Conservation (phyloP, 2,329 filamentous ascomycete genomes). For the Graphilbum fragrans region DNA sequence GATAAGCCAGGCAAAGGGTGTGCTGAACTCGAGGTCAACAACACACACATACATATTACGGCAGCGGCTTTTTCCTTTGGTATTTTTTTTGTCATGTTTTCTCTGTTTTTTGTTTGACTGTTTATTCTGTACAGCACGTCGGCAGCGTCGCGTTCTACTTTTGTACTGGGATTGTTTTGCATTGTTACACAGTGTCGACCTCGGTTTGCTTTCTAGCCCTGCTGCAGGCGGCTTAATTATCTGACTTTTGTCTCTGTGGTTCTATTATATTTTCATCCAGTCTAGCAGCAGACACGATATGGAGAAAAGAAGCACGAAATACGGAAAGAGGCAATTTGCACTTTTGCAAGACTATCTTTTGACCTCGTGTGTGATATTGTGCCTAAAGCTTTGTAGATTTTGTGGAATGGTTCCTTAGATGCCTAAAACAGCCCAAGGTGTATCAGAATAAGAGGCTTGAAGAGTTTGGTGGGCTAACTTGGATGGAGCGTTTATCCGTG, state of each 20-base stretch:
- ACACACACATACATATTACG: neutral
- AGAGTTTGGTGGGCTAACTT: no score
- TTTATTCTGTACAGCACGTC: conserved; percentile 12
- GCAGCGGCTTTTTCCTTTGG: conserved; percentile 5
- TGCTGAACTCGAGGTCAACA: neutral
- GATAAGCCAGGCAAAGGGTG: neutral
- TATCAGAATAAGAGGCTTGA: no score
- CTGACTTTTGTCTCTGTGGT: neutral
- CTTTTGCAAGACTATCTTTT: no score
- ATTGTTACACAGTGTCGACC: neutral
- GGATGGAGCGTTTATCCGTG: no score
- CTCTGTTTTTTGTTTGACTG: conserved; percentile 17
- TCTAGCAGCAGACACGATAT: conserved; percentile 3
- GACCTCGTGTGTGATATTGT: no score
- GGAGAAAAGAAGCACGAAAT: conserved; percentile 4
- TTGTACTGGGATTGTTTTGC: conserved; percentile 8
- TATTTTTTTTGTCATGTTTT: conserved; percentile 5
- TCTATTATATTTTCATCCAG: conserved; percentile 3
- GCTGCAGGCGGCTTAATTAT: conserved; percentile 12
- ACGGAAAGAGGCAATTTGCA: neutral
- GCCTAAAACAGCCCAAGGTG: no score
- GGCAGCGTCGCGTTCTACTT: conserved; percentile 16
- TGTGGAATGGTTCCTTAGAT: no score
- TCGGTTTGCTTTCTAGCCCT: conserved; percentile 4
- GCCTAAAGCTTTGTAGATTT: no score